Evolutionary conservation across 345 rosid species (phyloP).

Genomic region (Mangifera indica): DNA sequence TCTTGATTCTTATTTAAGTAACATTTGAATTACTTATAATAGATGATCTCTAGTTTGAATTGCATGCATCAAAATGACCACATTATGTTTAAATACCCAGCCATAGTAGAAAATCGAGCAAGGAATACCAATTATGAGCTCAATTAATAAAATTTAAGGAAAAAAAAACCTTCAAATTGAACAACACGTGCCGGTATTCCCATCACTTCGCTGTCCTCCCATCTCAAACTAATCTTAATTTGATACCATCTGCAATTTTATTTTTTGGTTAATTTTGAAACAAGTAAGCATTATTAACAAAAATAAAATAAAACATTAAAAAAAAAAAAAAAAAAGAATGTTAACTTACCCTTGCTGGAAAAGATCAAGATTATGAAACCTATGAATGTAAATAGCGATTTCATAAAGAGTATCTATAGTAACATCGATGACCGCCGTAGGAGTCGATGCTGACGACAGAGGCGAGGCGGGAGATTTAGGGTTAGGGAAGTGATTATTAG

Average conservation of each 20-base stretch:
- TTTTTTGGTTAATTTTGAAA: background rate
- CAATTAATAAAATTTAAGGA: background rate
- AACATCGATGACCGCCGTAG: background rate
- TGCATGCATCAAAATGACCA: background rate
- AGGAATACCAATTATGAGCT: background rate
- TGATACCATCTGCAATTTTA: constrained; percentile 37
- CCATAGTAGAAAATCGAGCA: background rate
- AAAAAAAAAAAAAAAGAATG: background rate
- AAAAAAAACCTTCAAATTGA: constrained; percentile 39
- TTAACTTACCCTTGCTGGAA: constrained; percentile 43
- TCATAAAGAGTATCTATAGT: constrained; percentile 36
- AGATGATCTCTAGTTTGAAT: too few relatives aligned
- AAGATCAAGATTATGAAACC: constrained; percentile 51
- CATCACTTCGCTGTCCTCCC: constrained; percentile 34
- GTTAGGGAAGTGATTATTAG: constrained; percentile 9
- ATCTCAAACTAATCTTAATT: constrained; percentile 43
- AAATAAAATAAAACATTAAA: background rate
- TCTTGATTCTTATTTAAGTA: too few relatives aligned
- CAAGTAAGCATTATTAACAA: background rate
- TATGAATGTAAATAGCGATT: constrained; percentile 43
- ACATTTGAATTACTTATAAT: too few relatives aligned
- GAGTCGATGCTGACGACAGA: background rate
- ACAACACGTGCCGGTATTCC: constrained; percentile 46
- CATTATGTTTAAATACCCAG: background rate
- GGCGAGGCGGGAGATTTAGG: constrained; percentile 8